A percentile compares a stretch with the other conserved stretches of the same genome.
phyloP scores from a whole-genome alignment of 202 grass and related monocot genomes.

The Hordeum pubiflorum region DNA sequence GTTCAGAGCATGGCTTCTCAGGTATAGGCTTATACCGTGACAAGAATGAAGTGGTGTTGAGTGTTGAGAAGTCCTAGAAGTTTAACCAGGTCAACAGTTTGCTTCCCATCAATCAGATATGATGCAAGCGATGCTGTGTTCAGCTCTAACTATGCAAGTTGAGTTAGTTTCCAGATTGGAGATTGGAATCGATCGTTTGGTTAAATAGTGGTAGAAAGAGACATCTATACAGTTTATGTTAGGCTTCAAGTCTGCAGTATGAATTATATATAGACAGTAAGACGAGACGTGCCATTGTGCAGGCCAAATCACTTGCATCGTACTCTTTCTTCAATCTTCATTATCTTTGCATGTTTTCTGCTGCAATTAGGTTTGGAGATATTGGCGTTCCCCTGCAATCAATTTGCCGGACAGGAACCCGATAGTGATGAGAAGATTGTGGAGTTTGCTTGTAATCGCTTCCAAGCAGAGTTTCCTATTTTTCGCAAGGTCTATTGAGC shows the following conservation, averaged over 20 bases:
- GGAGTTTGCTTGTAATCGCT: constrained; percentile 54
- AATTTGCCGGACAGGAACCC: constrained; percentile 58
- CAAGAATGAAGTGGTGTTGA: neutral
- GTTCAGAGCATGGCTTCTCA: neutral
- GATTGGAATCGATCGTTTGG: neutral
- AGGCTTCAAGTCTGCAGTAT: neutral
- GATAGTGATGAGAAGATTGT: constrained; percentile 55
- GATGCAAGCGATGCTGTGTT: neutral
- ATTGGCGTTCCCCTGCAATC: constrained; percentile 68
- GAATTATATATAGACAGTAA: neutral
- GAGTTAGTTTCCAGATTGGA: neutral
- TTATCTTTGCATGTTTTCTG: neutral
- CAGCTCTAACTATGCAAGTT: neutral
- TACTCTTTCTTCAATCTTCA: neutral
- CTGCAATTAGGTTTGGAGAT: constrained; percentile 49
- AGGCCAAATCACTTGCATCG: neutral
- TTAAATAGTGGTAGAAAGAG: neutral
- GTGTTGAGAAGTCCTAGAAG: neutral
- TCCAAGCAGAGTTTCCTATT: constrained; percentile 60
- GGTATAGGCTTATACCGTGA: neutral
- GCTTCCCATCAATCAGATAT: neutral
- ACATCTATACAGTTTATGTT: neutral
- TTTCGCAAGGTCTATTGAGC: constrained; percentile 52
- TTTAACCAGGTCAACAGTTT: neutral
- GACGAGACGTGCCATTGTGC: neutral